Percentiles rank a stretch among this genome's conserved stretches.
Evolutionary conservation across 73 alveolate genomes (phyloP).

Genomic region (Paraurostyla sp.): DNA sequence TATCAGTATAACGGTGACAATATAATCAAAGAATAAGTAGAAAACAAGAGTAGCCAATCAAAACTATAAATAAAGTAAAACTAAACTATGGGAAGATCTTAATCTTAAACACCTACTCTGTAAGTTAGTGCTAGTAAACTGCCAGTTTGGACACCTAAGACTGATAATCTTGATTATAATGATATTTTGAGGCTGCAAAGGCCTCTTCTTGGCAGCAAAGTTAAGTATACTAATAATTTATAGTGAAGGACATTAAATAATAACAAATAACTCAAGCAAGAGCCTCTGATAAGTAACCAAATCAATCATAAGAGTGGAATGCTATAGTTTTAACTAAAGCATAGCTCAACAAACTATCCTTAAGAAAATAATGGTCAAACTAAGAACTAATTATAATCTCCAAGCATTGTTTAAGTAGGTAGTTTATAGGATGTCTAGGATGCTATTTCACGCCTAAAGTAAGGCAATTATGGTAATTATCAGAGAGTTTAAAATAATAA

Average conservation of each 20-base stretch:
- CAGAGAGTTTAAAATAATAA: background rate
- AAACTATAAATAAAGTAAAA: too few relatives aligned
- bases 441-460: background rate
- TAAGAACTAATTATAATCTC: too few relatives aligned
- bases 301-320: background rate
- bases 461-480: background rate
- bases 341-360: background rate
- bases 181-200: background rate
- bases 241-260: background rate
- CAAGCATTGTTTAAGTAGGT: background rate
- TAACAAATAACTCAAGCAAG: background rate
- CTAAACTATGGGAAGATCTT: background rate
- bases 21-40: too few relatives aligned
- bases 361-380: background rate
- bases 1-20: too few relatives aligned
- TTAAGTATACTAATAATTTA: background rate
- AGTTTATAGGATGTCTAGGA: constrained; percentile 8
- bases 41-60: too few relatives aligned
- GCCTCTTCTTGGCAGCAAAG: constrained; percentile 24
- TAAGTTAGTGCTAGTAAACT: background rate
- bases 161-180: background rate
- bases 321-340: background rate
- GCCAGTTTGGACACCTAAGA: background rate
- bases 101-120: background rate
- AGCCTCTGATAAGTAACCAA: background rate